A percentile compares a stretch with the other conserved stretches of the same genome.
Conservation (phyloP, 768 basidiomycete genomes). For the Calocybe gangraenosa region DNA sequence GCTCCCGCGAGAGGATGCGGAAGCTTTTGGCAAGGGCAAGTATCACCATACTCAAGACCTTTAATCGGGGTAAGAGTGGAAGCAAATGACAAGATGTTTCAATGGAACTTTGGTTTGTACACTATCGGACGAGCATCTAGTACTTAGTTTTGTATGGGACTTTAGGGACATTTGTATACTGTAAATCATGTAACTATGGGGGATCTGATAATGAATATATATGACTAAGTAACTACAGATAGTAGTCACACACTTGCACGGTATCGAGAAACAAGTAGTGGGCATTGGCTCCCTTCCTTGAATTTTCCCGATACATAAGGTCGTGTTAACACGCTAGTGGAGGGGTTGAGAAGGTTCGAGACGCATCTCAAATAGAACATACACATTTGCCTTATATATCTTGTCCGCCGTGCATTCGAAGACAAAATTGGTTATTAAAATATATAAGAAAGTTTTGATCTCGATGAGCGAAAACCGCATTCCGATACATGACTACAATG, state of each 20-base stretch:
- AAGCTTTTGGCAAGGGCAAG: conserved; percentile 18
- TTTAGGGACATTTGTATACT: conserved; percentile 49
- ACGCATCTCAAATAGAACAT: conserved; percentile 21
- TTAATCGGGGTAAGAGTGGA: conserved; percentile 17
- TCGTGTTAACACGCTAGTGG: conserved; percentile 54
- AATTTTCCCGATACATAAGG: conserved; percentile 55
- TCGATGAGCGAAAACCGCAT: conserved; percentile 81
- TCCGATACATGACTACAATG: conserved; percentile 71
- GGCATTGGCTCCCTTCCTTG: conserved; percentile 59
- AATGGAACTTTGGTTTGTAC: conserved; percentile 1
- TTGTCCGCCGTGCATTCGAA: conserved; percentile 52
- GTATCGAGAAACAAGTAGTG: conserved; percentile 45
- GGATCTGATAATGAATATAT: too few species aligned
- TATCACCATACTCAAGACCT: conserved; percentile 2
- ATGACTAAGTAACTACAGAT: too few species aligned
- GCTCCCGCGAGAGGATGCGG: conserved; percentile 8
- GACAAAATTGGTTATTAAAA: conserved; percentile 62
- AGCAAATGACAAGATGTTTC: conserved; percentile 6
- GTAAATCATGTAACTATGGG: conserved; percentile 21
- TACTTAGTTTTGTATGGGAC: conserved; percentile 12
- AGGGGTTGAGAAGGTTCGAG: neutral
- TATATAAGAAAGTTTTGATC: conserved; percentile 73
- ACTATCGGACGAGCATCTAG: neutral
- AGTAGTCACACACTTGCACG: conserved; percentile 10
- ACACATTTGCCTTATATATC: conserved; percentile 62